Evolutionary conservation across 306 rosid species (phyloP).

Genomic region (Trichosanthes cucumerina): DNA sequence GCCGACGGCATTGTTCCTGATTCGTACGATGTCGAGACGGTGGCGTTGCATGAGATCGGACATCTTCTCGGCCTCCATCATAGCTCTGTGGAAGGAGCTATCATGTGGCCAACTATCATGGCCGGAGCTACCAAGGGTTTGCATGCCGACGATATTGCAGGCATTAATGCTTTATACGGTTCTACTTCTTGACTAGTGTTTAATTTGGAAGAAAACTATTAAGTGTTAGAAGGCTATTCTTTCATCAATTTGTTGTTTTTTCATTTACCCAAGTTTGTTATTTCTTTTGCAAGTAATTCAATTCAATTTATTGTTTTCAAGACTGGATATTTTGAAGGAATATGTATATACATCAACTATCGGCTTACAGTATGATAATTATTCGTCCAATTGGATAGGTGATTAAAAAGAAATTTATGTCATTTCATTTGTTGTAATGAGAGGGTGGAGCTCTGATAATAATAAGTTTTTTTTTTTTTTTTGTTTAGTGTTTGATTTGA

Average conservation of each 20-base stretch:
- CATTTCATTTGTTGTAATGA: not conserved
- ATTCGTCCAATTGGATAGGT: too few species aligned
- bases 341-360: too few species aligned
- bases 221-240: too few species aligned
- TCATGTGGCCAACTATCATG: constrained; percentile 1
- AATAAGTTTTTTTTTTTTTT: too few species aligned
- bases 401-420: too few species aligned
- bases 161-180: not conserved
- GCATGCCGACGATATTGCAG: not conserved
- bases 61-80: not conserved
- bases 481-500: not conserved
- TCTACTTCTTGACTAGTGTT: not conserved
- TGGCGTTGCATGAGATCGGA: not conserved
- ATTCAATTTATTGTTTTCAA: not conserved
- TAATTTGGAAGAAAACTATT: not conserved
- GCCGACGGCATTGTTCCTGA: not conserved
- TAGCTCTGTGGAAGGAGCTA: not conserved
- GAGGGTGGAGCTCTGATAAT: not conserved
- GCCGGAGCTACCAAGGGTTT: constrained; percentile 1
- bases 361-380: too few species aligned
- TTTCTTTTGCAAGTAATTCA: not conserved
- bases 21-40: not conserved
- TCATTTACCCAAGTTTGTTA: not conserved
- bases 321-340: too few species aligned
- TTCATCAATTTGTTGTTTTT: not conserved